Base-by-base conservation (phyloP, 2,329 filamentous ascomycete genomes). In the Pseudogymnoascus pannorum region DNA sequence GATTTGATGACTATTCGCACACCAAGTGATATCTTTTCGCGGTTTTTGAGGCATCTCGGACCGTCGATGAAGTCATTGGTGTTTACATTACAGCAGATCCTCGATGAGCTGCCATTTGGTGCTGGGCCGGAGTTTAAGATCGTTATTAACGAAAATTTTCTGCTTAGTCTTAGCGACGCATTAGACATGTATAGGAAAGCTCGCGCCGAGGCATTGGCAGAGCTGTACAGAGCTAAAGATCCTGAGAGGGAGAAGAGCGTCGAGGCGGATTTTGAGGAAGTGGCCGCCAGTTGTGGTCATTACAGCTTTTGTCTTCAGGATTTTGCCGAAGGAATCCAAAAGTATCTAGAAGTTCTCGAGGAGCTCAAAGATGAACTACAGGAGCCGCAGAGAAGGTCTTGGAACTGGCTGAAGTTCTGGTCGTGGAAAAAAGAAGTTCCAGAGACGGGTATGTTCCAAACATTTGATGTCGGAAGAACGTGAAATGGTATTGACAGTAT, bases 51-150 rank as follows among this genome's bases (percentile, higher is more conserved):
- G 18, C 85, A 94, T 66, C 79, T 99, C 20, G 94, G 94, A 0
- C 94, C 94, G 1, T 94, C 93, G 0, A 96, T 97, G 86, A 96
- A 96, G 73, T 97, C 93, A 0, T 77, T 99, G n/a, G 91, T 91
- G 2, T 94, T 89, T 68, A 97, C 94, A 0, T 75, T 99, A 38
- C 91, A 91, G 9, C 88, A 95, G 71, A 92, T 96, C 8, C 83
- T 99, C 6, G 87, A 91, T 60, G 92, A 96, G 64, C 81, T 95
- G 1, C 91, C 92, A 0, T 97, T 96, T 73, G 86, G 86, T 4
- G 77, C 84, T 11, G 81, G 82, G 1, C 84, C 88, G 0, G 79
- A 86, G 26, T 86, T 86, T 64, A 79, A 83, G 35, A 88, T 97
- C 62, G 81, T 80, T 1, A 82, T 94, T 58, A 92, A 96, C 68